Conservation (phyloP, 345 rosid species). For the Melastoma malabathricum region DNA sequence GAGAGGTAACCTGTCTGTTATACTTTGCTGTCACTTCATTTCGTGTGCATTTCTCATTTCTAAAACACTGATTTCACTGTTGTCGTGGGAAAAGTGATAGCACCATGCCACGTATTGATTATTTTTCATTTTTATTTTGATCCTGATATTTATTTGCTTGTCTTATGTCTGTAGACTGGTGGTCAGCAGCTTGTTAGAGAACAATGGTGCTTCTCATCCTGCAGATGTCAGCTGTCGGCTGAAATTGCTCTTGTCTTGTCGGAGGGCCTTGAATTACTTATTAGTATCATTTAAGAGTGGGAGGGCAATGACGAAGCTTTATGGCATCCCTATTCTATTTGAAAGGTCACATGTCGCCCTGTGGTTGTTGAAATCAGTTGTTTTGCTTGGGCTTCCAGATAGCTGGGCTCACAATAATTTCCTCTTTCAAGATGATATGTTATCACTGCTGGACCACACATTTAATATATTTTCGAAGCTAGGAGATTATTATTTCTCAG, state of each 20-base stretch:
- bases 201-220: constrained; percentile 18
- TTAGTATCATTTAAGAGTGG: constrained; percentile 33
- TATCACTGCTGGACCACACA: constrained; percentile 76
- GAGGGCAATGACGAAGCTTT: constrained; percentile 12
- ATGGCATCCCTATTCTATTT: constrained; percentile 14
- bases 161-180: constrained; percentile 26
- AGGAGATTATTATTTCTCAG: constrained; percentile 30
- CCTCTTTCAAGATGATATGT: constrained; percentile 17
- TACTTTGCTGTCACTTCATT: not conserved
- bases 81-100: too few species aligned
- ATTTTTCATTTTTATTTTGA: not conserved
- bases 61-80: too few species aligned
- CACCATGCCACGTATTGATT: not conserved
- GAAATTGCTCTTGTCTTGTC: constrained; percentile 51
- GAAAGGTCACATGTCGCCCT: constrained; percentile 29
- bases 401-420: constrained; percentile 10
- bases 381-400: constrained; percentile 25
- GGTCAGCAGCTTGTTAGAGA: constrained; percentile 21
- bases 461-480: constrained; percentile 40
- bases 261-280: constrained; percentile 55
- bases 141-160: constrained; percentile 3
- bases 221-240: constrained; percentile 25
- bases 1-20: constrained; percentile 44
- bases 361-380: constrained; percentile 72
- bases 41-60: too few species aligned